phyloP scores from a whole-genome alignment of 495 filamentous ascomycete species.

The Talaromyces stipitatus region DNA sequence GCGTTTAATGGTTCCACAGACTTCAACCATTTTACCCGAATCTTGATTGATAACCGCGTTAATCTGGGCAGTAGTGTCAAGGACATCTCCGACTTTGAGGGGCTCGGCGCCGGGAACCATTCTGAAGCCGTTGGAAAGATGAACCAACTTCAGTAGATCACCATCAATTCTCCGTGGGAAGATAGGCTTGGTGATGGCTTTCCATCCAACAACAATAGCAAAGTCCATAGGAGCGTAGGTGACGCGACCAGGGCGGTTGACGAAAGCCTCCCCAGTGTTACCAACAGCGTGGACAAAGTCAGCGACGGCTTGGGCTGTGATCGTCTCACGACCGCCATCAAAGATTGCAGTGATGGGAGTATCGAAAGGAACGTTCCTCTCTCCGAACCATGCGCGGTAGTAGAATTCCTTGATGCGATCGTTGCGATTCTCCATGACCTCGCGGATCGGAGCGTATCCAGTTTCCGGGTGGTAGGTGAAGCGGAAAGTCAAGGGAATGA shows the following conservation, averaged over 20 bases:
- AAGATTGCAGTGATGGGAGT: conserved; percentile 77
- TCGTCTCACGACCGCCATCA: conserved; percentile 74
- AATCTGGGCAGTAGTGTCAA: conserved; percentile 90
- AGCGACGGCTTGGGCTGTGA: conserved; percentile 86
- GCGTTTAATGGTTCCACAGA: conserved; percentile 89
- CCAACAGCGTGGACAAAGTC: conserved; percentile 98
- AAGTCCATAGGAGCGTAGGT: conserved; percentile 98
- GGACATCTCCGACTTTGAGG: conserved; percentile 84
- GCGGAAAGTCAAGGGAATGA: conserved; percentile 69
- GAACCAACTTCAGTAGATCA: conserved; percentile 88
- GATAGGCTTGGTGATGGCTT: conserved; percentile 97
- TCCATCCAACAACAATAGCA: conserved; percentile 97
- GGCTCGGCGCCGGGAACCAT: conserved; percentile 96
- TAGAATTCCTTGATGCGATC: conserved; percentile 89
- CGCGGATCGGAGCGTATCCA: conserved; percentile 89
- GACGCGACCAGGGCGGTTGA: conserved; percentile 90
- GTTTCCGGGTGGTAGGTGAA: conserved; percentile 92
- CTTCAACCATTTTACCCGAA: conserved; percentile 98
- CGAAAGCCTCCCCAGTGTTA: conserved; percentile 97
- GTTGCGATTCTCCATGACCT: conserved; percentile 82
- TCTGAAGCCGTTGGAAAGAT: conserved; percentile 93
- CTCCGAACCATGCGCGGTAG: conserved; percentile 90
- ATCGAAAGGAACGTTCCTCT: conserved; percentile 77
- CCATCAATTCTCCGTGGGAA: conserved; percentile 93
- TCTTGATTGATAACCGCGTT: conserved; percentile 98